phyloP scores from a whole-genome alignment of 1,284 basidiomycete species.

The Porogramme epimiltina region DNA sequence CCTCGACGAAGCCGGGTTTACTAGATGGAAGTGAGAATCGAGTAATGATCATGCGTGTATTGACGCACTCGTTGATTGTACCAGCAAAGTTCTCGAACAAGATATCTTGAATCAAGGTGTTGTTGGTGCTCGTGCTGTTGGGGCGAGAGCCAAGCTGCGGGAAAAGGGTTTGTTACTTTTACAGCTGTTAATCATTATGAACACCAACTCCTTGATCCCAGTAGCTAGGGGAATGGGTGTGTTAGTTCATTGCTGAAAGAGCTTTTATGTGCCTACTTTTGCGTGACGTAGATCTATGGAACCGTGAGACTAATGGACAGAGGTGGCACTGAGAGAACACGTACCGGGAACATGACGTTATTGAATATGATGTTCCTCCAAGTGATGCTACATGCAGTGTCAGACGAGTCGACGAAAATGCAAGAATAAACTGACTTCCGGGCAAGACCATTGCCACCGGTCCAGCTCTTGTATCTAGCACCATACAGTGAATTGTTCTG shows the following conservation, averaged over 20 bases:
- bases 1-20: slow-evolving; percentile 50
- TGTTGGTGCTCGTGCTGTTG: slow-evolving; percentile 45
- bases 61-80: slow-evolving; percentile 51
- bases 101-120: slow-evolving; percentile 58
- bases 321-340: slow-evolving; percentile 17
- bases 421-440: slow-evolving; percentile 44
- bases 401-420: neutral
- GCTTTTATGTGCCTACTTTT: slow-evolving; percentile 48
- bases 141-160: slow-evolving; percentile 42
- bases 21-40: no score
- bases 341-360: slow-evolving; percentile 57
- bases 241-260: neutral
- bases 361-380: slow-evolving; percentile 58
- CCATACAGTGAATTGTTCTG: slow-evolving; percentile 56
- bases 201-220: slow-evolving; percentile 54
- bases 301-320: neutral
- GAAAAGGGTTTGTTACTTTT: neutral
- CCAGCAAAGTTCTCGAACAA: slow-evolving; percentile 56
- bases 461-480: slow-evolving; percentile 72
- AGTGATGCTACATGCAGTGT: slow-evolving; percentile 43
- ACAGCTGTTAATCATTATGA: neutral
- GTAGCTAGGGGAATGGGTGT: slow-evolving; percentile 40
- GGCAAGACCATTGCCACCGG: slow-evolving; percentile 59
- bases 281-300: slow-evolving; percentile 58
- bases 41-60: no score